Percentiles rank a stretch among this genome's conserved stretches.
phyloP scores from a whole-genome alignment of 257 asterid species.

The Lycium barbarum region DNA sequence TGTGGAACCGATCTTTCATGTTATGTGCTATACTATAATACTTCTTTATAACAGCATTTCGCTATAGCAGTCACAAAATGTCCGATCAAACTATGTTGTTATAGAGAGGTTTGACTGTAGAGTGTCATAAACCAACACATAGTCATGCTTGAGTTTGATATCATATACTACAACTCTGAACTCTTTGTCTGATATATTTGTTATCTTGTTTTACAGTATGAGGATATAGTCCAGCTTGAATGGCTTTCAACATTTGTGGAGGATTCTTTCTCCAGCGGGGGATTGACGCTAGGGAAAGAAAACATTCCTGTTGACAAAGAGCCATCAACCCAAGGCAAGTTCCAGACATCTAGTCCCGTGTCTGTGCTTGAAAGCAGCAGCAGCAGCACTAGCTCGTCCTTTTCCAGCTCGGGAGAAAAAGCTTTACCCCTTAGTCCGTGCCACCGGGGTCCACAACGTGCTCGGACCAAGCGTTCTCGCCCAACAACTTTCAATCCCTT shows the following conservation, averaged over 20 bases:
- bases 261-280: conserved; percentile 73
- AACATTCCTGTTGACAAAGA: conserved; percentile 40
- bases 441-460: conserved; percentile 76
- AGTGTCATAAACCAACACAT: no score
- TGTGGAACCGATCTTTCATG: no score
- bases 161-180: not conserved
- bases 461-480: conserved; percentile 90
- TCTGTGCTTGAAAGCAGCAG: conserved; percentile 87
- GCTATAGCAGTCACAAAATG: no score
- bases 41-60: no score
- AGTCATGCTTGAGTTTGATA: not conserved
- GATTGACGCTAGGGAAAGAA: conserved; percentile 64
- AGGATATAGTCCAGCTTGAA: conserved; percentile 66
- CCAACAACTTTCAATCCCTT: conserved; percentile 70
- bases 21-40: no score
- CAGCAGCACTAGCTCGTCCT: conserved; percentile 49
- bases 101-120: no score
- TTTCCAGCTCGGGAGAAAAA: conserved; percentile 51
- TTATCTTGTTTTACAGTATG: conserved; percentile 55
- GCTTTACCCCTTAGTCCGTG: conserved; percentile 55
- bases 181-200: conserved; percentile 10
- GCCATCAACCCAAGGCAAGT: conserved; percentile 44
- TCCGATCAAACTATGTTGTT: no score
- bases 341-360: conserved; percentile 74
- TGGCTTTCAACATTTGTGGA: conserved; percentile 85